phyloP scores from a whole-genome alignment of 345 rosid species.

The Punica granatum region DNA sequence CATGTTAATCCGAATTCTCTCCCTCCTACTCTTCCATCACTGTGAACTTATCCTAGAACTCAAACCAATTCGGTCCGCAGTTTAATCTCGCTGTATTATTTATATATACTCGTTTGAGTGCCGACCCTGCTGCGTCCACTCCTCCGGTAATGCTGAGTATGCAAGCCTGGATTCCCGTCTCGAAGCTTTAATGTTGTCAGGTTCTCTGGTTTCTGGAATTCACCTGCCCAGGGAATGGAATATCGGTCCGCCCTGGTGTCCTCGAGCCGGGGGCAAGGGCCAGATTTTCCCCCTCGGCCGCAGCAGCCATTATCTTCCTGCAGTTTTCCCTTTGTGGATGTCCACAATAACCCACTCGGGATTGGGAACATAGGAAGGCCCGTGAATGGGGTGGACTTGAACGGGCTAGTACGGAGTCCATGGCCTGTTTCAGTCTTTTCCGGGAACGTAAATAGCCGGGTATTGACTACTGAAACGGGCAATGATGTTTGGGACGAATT shows the following conservation, averaged over 20 bases:
- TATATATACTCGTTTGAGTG: no score
- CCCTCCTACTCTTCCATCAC: no score
- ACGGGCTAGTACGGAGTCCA: slow-evolving; percentile 6
- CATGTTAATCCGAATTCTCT: no score
- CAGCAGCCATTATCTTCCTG: background rate
- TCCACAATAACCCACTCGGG: background rate
- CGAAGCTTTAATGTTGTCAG: background rate
- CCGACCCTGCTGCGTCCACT: background rate
- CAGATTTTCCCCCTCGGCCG: background rate
- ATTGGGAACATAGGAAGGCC: slow-evolving; percentile 5
- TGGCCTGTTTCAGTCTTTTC: background rate
- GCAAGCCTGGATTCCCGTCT: background rate
- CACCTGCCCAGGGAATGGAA: slow-evolving; percentile 4
- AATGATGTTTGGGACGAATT: slow-evolving; percentile 9
- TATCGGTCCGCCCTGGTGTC: slow-evolving; percentile 1
- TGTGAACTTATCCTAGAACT: background rate
- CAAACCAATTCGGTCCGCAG: no score
- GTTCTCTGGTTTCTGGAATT: background rate
- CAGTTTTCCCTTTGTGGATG: slow-evolving; percentile 7
- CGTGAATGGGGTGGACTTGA: slow-evolving; percentile 3
- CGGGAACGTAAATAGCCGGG: background rate
- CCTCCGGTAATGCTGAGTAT: background rate
- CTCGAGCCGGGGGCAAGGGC: background rate
- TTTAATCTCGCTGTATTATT: no score
- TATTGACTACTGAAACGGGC: background rate